These are phyloP conservation scores for Aureobasidium sp. DNA, from an alignment of 2,329 filamentous ascomycete genomes.

Conservation along the genomic window DNA sequence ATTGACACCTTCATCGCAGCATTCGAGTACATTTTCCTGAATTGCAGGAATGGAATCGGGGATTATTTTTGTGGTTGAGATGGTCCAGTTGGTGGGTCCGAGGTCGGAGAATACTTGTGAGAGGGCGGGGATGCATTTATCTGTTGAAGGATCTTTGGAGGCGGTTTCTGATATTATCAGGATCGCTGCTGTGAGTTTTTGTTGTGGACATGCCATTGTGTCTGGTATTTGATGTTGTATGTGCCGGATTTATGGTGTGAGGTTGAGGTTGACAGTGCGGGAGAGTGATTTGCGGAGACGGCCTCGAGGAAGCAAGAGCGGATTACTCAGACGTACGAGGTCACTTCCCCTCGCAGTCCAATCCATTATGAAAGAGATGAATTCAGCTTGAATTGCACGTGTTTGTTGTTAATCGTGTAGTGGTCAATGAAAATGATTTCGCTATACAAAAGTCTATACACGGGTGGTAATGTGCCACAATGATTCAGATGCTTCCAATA, in stretches of 20 bases:
- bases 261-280: neutral
- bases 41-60: slow-evolving; percentile 68
- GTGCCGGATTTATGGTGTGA: neutral
- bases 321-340: neutral
- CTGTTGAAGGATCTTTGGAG: slow-evolving; percentile 66
- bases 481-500: slow-evolving; percentile 5
- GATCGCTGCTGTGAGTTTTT: slow-evolving; percentile 61
- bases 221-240: neutral
- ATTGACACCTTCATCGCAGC: slow-evolving; percentile 49
- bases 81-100: slow-evolving; percentile 61
- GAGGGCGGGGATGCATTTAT: slow-evolving; percentile 62
- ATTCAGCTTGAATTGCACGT: neutral
- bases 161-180: slow-evolving; percentile 90
- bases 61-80: slow-evolving; percentile 65
- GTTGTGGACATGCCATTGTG: neutral
- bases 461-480: neutral
- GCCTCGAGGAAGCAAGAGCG: neutral
- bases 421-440: neutral
- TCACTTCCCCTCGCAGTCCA: neutral
- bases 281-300: neutral
- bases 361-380: neutral
- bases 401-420: neutral
- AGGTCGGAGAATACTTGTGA: slow-evolving; percentile 51
- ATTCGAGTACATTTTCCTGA: slow-evolving; percentile 57
- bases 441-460: slow-evolving; percentile 13